Evolutionary conservation across 306 rosid genomes (phyloP), one percentile per base, ranked within the genome.

Genomic region (Pyrus betulifolia): DNA sequence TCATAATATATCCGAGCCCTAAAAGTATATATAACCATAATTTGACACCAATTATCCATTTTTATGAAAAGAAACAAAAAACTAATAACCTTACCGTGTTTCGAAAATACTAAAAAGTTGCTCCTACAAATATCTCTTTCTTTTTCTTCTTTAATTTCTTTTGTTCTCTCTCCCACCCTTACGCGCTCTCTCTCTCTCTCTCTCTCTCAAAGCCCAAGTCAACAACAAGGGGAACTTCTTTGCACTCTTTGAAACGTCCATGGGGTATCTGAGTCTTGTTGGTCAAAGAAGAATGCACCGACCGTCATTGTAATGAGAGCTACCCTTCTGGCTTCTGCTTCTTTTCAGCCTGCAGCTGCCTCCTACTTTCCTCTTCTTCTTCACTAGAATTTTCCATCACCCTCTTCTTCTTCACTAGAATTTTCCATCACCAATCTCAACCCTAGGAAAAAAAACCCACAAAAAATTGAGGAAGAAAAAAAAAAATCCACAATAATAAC

Each of bases 241-340:
- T 22, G 31, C 72, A 63, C 80, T 77, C 82, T 74, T 80, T 76
- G 84, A 84, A 77, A 80, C 82, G 74, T 76, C 80, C 84, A 84
- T 84, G 87, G 84, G 76, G 74, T 30, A 69, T 68, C 73, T 77
- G 57, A 57, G 59, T 71, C 76, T 76, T 77, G 71, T 63, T 69
- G 74, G 82, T 81, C 87, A 84, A 84, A 77, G 64, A 69, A 76
- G 66, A 79, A 80, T 72, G 74, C 87, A 80, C 84, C 87, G 82
- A 75, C 83, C 76, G 40, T 79, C 78, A 23, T 75, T 79, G 76
- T 76, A 40, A 59, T 66, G 79, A 83, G 83, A 83, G 71, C 84
- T 57, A 71, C 83, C 75, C 67, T 27, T 62, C 35, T 55, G 5
- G 28, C 22, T 52, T 44, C 76, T 69, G 49, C 64, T 73, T 42